A percentile compares a stretch with the other conserved stretches of the same genome.
Conservation (phyloP, 306 rosid genomes). For the Amphicarpaea edgeworthii region DNA sequence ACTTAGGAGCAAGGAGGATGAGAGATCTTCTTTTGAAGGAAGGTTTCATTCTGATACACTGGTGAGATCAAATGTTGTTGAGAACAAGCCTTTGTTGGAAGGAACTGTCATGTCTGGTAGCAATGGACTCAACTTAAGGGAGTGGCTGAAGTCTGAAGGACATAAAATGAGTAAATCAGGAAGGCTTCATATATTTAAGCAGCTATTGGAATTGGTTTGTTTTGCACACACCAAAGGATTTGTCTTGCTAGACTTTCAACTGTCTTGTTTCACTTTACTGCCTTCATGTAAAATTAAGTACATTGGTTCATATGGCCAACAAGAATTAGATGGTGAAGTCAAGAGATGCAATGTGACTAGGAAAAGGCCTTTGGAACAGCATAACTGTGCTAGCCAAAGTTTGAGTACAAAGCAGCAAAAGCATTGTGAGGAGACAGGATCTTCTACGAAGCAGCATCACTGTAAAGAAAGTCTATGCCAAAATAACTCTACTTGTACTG, state of each 20-base stretch:
- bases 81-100: constrained; percentile 42
- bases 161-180: constrained; percentile 46
- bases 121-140: constrained; percentile 62
- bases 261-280: constrained; percentile 59
- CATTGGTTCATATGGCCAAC: constrained; percentile 53
- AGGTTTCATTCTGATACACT: constrained; percentile 38
- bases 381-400: constrained; percentile 37
- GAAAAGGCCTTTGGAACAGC: constrained; percentile 58
- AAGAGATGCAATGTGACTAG: constrained; percentile 29
- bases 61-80: constrained; percentile 36
- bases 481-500: constrained; percentile 20
- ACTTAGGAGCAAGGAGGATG: constrained; percentile 45
- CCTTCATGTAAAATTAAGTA: constrained; percentile 58
- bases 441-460: constrained; percentile 45
- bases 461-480: constrained; percentile 37
- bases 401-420: constrained; percentile 54
- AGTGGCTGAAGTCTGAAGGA: constrained; percentile 56
- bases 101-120: constrained; percentile 27
- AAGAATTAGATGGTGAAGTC: constrained; percentile 28
- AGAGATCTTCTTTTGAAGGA: constrained; percentile 32
- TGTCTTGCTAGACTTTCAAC: constrained; percentile 62
- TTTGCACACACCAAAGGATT: constrained; percentile 63
- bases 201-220: constrained; percentile 63
- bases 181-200: constrained; percentile 62
- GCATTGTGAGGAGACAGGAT: constrained; percentile 45